phyloP scores from a whole-genome alignment of 352 stramenopile genomes.

The Pythium pectinolyticum region DNA sequence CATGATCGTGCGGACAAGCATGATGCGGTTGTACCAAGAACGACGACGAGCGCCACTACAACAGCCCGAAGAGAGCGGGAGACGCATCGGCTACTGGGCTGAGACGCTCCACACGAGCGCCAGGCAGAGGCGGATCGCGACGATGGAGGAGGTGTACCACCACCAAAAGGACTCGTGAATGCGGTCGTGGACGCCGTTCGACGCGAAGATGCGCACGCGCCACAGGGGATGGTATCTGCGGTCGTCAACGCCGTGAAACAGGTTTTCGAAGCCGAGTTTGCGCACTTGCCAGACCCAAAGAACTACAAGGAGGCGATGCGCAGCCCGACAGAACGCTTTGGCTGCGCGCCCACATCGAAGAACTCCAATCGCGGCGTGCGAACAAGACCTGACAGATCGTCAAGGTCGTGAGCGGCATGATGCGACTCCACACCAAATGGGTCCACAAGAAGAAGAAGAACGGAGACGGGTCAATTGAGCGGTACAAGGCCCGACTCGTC shows the following conservation, averaged over 20 bases:
- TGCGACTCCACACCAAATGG: slow-evolving; percentile 32
- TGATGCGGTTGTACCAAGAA: too few relatives aligned
- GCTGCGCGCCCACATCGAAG: not conserved
- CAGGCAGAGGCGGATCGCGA: too few relatives aligned
- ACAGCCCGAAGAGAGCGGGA: too few relatives aligned
- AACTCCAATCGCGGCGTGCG: not conserved
- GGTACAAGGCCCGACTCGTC: slow-evolving; percentile 27
- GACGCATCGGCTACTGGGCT: too few relatives aligned
- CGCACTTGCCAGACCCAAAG: slow-evolving; percentile 1
- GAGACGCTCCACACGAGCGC: too few relatives aligned
- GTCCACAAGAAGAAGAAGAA: slow-evolving; percentile 35
- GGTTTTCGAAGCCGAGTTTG: not conserved
- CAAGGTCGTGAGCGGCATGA: not conserved
- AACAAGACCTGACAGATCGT: slow-evolving; percentile 17
- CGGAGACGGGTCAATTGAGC: slow-evolving; percentile 14
- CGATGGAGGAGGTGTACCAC: not conserved
- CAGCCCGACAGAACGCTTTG: not conserved
- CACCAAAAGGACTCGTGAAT: not conserved
- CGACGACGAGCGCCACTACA: too few relatives aligned
- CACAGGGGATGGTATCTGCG: not conserved
- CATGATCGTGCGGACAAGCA: too few relatives aligned
- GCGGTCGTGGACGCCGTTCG: not conserved
- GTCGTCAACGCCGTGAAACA: not conserved
- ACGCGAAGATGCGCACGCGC: not conserved
- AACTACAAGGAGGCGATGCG: not conserved